Evolutionary conservation across 2,329 filamentous ascomycete genomes (phyloP), one percentile per base, ranked within the genome.

Genomic region (Pestalotiopsis fici): DNA sequence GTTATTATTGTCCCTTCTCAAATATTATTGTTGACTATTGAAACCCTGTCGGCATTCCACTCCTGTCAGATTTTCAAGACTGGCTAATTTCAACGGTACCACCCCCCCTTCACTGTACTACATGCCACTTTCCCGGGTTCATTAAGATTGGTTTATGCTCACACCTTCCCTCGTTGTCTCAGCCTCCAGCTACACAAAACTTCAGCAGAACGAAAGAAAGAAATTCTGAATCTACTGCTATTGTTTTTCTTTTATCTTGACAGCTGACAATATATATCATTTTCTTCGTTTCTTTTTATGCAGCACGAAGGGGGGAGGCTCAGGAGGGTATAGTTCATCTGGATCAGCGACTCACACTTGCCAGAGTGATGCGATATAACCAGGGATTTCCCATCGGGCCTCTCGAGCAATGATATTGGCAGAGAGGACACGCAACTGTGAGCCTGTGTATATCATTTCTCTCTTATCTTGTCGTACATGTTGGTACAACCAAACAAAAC

Each of bases 81-180:
- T 35, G 57, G 57, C 25, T 31, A 60, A 60, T 60, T 60, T 60
- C 57, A 37, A 18, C 25, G 13, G 57, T 31, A 39, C 57, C 28
- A 37, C 27, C 31, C 57, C 56, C 15, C 31, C 18, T 25, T 9
- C 28, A 27, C 12, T 25, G 27, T 28, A 60, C n/a, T 61, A 31
- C 35, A 31, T 31, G 31, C 35, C 27, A 18, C 28, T 27, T 37
- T 62, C 31, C 57, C n/a, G 59, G 43, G 18, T 50, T 62, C 43
- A 35, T 35, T 35, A 35, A 62, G 43, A 62, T 62, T 62, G 59
- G 59, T 62, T 62, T 62, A 62, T 62, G 59, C 59, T 62, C 59
- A 62, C 59, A 62, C 59, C 59, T 62, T 62, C 59, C 59, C 59
- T 37, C 9, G 28, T 25, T 62, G 59, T 62, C 59, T 62, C 59